A percentile compares a stretch with the other conserved stretches of the same genome.
Evolutionary conservation across 805 yeast species (phyloP).

Genomic region (Suhomyces vadensis): DNA sequence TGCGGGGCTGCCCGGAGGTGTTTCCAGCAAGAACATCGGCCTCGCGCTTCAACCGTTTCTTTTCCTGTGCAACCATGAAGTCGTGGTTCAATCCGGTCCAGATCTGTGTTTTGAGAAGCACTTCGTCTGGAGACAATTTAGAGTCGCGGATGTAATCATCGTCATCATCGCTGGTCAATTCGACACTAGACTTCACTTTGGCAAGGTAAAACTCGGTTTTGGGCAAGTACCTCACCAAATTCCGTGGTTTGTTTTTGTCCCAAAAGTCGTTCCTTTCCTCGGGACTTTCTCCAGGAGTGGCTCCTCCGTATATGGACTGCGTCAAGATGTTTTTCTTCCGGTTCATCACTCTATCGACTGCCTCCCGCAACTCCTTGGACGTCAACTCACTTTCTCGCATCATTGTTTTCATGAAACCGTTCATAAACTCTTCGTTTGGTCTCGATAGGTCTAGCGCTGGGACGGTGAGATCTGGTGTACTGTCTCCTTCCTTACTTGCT

Average conservation of each 20-base stretch:
- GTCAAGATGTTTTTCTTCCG: slow-evolving; percentile 23
- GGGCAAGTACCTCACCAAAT: slow-evolving; percentile 55
- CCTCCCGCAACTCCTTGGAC: slow-evolving; percentile 25
- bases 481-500: not conserved
- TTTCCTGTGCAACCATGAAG: slow-evolving; percentile 80
- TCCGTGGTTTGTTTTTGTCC: slow-evolving; percentile 39
- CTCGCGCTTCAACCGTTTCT: slow-evolving; percentile 76
- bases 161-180: slow-evolving; percentile 65
- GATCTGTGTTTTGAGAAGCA: slow-evolving; percentile 70
- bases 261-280: slow-evolving; percentile 19
- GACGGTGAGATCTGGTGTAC: too few species aligned
- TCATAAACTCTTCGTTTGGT: slow-evolving; percentile 9
- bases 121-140: slow-evolving; percentile 67
- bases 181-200: slow-evolving; percentile 59
- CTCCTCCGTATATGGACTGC: slow-evolving; percentile 21
- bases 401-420: slow-evolving; percentile 27
- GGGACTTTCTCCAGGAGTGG: slow-evolving; percentile 17
- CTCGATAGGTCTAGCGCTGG: not conserved
- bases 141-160: slow-evolving; percentile 74
- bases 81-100: slow-evolving; percentile 93
- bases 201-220: slow-evolving; percentile 55
- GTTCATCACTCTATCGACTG: slow-evolving; percentile 21
- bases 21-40: slow-evolving; percentile 88
- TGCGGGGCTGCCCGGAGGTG: slow-evolving; percentile 37
- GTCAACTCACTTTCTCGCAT: slow-evolving; percentile 33